phyloP scores from a whole-genome alignment of 2,329 filamentous ascomycete genomes.

The Claviceps sp. region DNA sequence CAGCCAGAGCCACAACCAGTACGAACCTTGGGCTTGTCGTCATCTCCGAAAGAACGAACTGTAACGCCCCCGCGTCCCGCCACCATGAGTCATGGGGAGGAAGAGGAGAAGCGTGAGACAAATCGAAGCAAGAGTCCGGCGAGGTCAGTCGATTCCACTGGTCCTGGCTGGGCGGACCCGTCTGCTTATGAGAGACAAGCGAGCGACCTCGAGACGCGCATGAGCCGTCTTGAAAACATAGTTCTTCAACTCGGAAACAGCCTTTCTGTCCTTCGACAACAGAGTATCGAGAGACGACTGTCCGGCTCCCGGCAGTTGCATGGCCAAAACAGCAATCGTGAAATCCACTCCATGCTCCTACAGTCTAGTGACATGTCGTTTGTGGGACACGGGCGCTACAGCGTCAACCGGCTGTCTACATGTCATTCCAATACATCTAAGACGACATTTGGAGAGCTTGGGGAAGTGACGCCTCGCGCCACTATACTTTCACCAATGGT shows the following conservation, averaged over 20 bases:
- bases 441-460: conserved; percentile 32
- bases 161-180: conserved; percentile 21
- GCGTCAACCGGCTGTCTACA: conserved; percentile 17
- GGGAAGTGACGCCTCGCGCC: conserved; percentile 27
- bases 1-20: conserved; percentile 14
- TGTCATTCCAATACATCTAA: conserved; percentile 28
- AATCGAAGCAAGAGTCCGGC: neutral
- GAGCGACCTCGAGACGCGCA: conserved; percentile 34
- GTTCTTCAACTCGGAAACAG: conserved; percentile 36
- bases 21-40: conserved; percentile 1
- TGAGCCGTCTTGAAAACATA: conserved; percentile 39
- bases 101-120: neutral
- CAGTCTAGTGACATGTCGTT: conserved; percentile 1
- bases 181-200: conserved; percentile 41
- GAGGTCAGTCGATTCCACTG: neutral
- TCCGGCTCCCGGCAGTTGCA: conserved; percentile 1
- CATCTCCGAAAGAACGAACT: neutral
- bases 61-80: neutral
- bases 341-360: neutral
- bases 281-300: conserved; percentile 16
- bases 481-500: conserved; percentile 18
- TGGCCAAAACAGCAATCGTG: neutral
- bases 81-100: neutral
- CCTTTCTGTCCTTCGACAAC: conserved; percentile 24
- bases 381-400: conserved; percentile 1